A percentile compares a stretch with the other conserved stretches of the same genome.
Evolutionary conservation across 768 basidiomycete species (phyloP).

Genomic region (Boletus vermiculosoides): DNA sequence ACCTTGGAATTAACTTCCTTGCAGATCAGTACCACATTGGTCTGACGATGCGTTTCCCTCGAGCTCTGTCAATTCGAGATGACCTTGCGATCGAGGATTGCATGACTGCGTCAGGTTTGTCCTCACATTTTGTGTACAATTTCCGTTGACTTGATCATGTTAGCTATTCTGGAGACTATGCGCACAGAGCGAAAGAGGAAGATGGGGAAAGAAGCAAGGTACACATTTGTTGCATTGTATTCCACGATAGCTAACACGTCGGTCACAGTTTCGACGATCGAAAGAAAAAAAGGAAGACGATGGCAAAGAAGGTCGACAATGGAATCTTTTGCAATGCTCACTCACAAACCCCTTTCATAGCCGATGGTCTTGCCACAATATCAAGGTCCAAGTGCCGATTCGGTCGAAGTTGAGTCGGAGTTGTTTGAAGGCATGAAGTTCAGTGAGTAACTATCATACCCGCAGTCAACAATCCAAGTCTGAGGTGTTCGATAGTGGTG

Average conservation of each 20-base stretch:
- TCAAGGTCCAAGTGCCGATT: conserved; percentile 59
- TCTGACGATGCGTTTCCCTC: conserved; percentile 92
- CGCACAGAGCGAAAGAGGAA: conserved; percentile 72
- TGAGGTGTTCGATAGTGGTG: conserved; percentile 49
- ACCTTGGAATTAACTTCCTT: neutral
- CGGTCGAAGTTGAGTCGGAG: conserved; percentile 56
- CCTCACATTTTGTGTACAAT: neutral
- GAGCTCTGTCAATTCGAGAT: conserved; percentile 76
- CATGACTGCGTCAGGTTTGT: conserved; percentile 62
- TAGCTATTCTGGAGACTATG: conserved; percentile 60
- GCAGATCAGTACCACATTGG: conserved; percentile 81
- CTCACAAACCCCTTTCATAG: conserved; percentile 32
- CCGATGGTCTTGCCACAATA: conserved; percentile 62
- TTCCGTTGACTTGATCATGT: neutral
- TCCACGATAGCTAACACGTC: neutral
- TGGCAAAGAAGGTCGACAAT: conserved; percentile 26
- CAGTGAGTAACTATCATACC: conserved; percentile 47
- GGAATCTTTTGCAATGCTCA: neutral
- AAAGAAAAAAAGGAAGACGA: conserved; percentile 31
- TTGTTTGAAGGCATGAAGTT: conserved; percentile 79
- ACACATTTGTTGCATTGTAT: conserved; percentile 7
- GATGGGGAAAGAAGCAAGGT: conserved; percentile 62
- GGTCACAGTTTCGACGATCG: conserved; percentile 33
- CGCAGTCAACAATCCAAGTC: neutral
- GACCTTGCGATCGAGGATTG: conserved; percentile 74